Evolutionary conservation across 306 rosid species (phyloP).

Genomic region (Fagus crenata): DNA sequence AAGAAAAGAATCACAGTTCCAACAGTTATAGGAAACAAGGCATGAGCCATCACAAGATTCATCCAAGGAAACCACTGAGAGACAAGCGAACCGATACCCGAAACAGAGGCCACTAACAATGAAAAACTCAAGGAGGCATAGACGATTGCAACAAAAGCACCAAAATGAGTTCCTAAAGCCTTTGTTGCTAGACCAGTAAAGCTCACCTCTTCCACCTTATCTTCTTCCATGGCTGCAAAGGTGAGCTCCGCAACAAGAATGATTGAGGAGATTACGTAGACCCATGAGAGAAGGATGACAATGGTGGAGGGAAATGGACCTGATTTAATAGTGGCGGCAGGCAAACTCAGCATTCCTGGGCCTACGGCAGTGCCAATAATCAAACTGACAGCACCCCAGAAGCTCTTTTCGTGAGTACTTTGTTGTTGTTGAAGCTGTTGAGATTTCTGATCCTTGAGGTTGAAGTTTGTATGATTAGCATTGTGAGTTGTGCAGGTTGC

Average conservation of each 20-base stretch:
- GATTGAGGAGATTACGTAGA: conserved; percentile 59
- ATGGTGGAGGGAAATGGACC: conserved; percentile 60
- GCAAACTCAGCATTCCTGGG: conserved; percentile 59
- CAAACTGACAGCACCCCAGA: conserved; percentile 63
- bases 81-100: conserved; percentile 53
- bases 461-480: neutral
- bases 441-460: conserved; percentile 11
- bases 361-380: conserved; percentile 56
- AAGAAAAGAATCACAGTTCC: conserved; percentile 39
- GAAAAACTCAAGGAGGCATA: conserved; percentile 47
- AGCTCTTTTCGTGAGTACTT: conserved; percentile 32
- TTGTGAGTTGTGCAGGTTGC: neutral
- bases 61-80: conserved; percentile 31
- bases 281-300: conserved; percentile 47
- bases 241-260: conserved; percentile 56
- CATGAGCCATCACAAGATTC: conserved; percentile 30
- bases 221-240: conserved; percentile 56
- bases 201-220: conserved; percentile 52
- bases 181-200: conserved; percentile 51
- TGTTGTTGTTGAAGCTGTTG: conserved; percentile 11
- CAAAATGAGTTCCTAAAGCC: conserved; percentile 39
- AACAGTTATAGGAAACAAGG: conserved; percentile 42
- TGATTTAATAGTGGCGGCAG: conserved; percentile 45
- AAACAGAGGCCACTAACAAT: conserved; percentile 55
- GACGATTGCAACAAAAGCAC: conserved; percentile 51